These are phyloP conservation scores for Erysiphe neolycopersici DNA, from an alignment of 2,329 filamentous ascomycete genomes.

Conservation along the genomic window DNA sequence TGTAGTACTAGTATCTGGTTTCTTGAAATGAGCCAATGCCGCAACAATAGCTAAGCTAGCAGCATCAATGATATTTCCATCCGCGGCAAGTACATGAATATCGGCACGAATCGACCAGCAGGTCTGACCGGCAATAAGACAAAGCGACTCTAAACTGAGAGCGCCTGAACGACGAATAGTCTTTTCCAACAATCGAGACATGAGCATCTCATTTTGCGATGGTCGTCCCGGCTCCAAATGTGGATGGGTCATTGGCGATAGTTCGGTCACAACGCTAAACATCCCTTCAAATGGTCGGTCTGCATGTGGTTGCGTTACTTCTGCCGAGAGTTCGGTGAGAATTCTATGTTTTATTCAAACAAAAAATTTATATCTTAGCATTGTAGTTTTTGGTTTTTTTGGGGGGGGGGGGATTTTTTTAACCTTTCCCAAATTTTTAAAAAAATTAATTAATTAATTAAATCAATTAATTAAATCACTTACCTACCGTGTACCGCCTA, in stretches of 20 bases:
- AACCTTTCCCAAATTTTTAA: too few relatives aligned
- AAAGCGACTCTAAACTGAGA: conserved; percentile 85
- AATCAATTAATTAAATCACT: neutral
- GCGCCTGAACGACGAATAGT: conserved; percentile 78
- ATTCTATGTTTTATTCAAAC: conserved; percentile 27
- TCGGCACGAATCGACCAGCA: conserved; percentile 83
- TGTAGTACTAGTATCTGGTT: conserved; percentile 68
- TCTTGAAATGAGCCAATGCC: conserved; percentile 69
- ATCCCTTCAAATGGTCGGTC: conserved; percentile 1
- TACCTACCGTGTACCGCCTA: conserved; percentile 65
- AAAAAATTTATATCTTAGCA: neutral
- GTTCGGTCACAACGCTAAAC: conserved; percentile 1
- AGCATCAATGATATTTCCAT: conserved; percentile 71
- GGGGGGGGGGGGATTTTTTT: too few relatives aligned
- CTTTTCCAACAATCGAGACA: conserved; percentile 41
- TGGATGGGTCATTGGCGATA: conserved; percentile 1
- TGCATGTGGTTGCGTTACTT: conserved; percentile 23
- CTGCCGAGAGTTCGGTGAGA: conserved; percentile 60
- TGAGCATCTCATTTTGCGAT: neutral
- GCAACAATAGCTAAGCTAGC: conserved; percentile 70
- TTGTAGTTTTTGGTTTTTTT: conserved; percentile 1
- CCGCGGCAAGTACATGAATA: conserved; percentile 71
- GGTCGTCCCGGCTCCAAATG: conserved; percentile 16
- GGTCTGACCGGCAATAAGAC: conserved; percentile 70
- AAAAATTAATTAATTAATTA: neutral